Evolutionary conservation across 1,284 basidiomycete species (phyloP).

Genomic region (Naganishia sp.): DNA sequence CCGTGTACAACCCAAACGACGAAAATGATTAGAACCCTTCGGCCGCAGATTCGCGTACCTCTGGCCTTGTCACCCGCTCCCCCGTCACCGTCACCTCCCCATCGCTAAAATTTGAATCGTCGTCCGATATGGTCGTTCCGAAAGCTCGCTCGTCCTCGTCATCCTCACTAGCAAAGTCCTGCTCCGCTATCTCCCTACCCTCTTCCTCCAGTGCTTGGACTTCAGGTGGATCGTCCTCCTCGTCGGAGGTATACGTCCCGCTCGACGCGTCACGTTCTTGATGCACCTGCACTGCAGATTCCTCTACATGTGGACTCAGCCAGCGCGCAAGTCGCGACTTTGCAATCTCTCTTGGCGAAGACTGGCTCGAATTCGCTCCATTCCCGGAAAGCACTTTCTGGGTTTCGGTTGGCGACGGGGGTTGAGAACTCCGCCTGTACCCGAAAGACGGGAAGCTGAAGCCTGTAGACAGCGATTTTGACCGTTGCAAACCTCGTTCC

Average conservation of each 20-base stretch:
- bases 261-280: background rate
- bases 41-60: conserved; percentile 34
- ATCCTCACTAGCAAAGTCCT: conserved; percentile 17
- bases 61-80: conserved; percentile 35
- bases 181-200: conserved; percentile 10
- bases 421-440: conserved; percentile 16
- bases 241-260: background rate
- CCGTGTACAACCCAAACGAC: background rate
- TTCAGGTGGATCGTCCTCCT: background rate
- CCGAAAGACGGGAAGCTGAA: conserved; percentile 21
- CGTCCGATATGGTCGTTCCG: conserved; percentile 18
- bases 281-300: background rate
- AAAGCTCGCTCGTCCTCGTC: conserved; percentile 16
- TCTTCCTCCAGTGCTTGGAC: conserved; percentile 15
- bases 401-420: conserved; percentile 10
- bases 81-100: conserved; percentile 33
- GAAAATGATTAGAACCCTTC: conserved; percentile 5
- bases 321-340: conserved; percentile 10
- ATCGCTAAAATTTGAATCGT: conserved; percentile 18
- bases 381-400: conserved; percentile 1
- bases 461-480: conserved; percentile 11
- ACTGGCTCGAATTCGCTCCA: background rate
- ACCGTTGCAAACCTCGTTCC: background rate
- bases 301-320: conserved; percentile 18
- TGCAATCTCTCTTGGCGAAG: background rate